Conservation (phyloP, 2,329 filamentous ascomycete species). For the Talaromyces marneffei region DNA sequence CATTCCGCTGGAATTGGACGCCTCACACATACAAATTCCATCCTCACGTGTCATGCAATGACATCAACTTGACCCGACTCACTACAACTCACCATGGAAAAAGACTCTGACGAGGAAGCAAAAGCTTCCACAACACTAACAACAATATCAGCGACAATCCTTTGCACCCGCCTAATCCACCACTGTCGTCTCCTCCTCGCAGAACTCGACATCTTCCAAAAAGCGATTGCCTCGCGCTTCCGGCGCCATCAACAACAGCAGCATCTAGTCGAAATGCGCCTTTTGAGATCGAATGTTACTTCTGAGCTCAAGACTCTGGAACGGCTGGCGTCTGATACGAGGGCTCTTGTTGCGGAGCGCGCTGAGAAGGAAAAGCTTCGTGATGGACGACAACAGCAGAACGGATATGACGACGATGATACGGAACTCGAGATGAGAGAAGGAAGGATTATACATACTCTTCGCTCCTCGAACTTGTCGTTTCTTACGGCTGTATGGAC, state of each 20-base stretch:
- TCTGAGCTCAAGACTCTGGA: constrained; percentile 46
- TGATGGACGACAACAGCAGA: neutral
- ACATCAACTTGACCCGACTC: neutral
- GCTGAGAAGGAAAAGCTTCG: neutral
- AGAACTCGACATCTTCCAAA: constrained; percentile 43
- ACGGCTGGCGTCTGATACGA: constrained; percentile 33
- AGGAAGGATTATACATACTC: constrained; percentile 46
- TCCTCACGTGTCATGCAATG: neutral
- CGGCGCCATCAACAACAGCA: constrained; percentile 37
- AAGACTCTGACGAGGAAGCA: neutral
- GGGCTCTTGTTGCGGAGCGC: constrained; percentile 3
- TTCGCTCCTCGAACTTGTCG: constrained; percentile 60
- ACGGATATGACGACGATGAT: constrained; percentile 21
- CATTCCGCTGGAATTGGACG: no score
- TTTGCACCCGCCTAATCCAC: constrained; percentile 30
- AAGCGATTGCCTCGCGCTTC: constrained; percentile 34
- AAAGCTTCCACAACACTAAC: neutral
- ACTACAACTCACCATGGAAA: neutral
- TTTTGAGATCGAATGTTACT: constrained; percentile 44
- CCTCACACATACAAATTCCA: neutral
- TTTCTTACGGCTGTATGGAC: constrained; percentile 61
- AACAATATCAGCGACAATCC: neutral
- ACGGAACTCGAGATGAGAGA: constrained; percentile 17
- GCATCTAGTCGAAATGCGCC: constrained; percentile 43
- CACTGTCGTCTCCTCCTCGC: constrained; percentile 39